Evolutionary conservation across 108 stramenopile genomes (phyloP).

Genomic region (Nitzschia sp.): DNA sequence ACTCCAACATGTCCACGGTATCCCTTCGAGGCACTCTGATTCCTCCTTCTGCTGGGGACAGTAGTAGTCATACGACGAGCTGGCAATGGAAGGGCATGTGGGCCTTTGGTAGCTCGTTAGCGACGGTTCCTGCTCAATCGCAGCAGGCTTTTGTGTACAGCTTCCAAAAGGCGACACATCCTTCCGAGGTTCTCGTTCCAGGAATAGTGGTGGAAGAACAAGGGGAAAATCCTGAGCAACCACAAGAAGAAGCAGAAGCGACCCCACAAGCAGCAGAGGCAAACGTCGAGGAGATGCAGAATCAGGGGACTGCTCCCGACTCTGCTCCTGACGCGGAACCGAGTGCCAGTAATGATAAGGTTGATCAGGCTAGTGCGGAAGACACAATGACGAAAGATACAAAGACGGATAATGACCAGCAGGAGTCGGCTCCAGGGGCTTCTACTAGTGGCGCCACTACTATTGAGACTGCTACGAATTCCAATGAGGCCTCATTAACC

Average conservation of each 20-base stretch:
- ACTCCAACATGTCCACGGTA: conserved; percentile 40
- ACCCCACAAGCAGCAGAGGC: background rate
- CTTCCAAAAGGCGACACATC: conserved; percentile 42
- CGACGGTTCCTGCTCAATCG: conserved; percentile 5
- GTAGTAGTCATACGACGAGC: conserved; percentile 10
- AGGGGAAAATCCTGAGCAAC: conserved; percentile 20
- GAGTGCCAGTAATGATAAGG: background rate
- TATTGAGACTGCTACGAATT: background rate
- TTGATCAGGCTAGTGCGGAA: background rate
- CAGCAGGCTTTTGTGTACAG: conserved; percentile 57
- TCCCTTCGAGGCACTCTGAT: conserved; percentile 31
- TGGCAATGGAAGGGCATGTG: conserved; percentile 75
- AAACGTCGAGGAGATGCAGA: background rate
- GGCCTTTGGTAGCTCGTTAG: conserved; percentile 58
- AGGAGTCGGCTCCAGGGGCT: background rate
- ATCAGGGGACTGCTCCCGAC: background rate
- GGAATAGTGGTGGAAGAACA: conserved; percentile 24
- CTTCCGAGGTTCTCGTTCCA: conserved; percentile 50
- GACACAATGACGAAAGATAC: background rate
- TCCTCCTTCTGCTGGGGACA: no score
- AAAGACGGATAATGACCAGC: background rate
- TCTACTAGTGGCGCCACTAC: background rate
- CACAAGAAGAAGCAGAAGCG: background rate
- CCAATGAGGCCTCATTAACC: background rate
- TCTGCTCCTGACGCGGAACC: background rate